Evolutionary conservation across 306 rosid species (phyloP), one percentile per base, ranked within the genome.

Genomic region (Amphicarpaea edgeworthii): DNA sequence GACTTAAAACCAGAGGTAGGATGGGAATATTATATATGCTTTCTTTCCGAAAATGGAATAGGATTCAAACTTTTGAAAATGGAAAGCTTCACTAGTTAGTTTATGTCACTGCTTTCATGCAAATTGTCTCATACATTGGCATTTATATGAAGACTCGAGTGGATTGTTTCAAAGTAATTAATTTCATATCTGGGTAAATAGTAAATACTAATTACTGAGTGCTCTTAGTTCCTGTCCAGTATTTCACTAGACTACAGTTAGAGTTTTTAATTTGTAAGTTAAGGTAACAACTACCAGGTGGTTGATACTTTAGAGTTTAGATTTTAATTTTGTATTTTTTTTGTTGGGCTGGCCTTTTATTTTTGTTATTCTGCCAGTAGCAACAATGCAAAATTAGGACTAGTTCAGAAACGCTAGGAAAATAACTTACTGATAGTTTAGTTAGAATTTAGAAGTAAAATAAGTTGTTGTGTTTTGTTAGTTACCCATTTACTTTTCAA

Each of bases 1-100:
- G 96, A 87, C 73, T 77, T 90, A 73, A 90, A 90, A 68, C 96
- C 92, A 1, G 89, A 84, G 89, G 96, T 87, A 79, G 73, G 17
- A 19, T 87, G 77, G 73, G 17, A 19, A n/a, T 43, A 5, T 17
- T 15, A 45, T 47, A 4, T 41, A 6, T 54, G 40, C 15, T 71
- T 53, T 17, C 15, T 71, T 53, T 17, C 7, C 23, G 11, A 50
- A 6, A 32, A n/a, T 34, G 3, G 51, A 46, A 37, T 71, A 2
- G 50, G 45, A 12, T 6, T 40, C 34, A 30, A 17, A 30, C 40
- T 64, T 55, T 49, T 8, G n/a, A 70, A 24, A 49, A 16, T 7
- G 53, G 19, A 26, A 19, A 6, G 12, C 12, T 51, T 28, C 4
- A 12, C 41, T 45, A 23, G 71, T 64, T 45, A 23, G 71, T 64